A percentile compares a stretch with the other conserved stretches of the same genome.
Conservation (phyloP, 257 asterid genomes). For the Voacanga thouarsii region DNA sequence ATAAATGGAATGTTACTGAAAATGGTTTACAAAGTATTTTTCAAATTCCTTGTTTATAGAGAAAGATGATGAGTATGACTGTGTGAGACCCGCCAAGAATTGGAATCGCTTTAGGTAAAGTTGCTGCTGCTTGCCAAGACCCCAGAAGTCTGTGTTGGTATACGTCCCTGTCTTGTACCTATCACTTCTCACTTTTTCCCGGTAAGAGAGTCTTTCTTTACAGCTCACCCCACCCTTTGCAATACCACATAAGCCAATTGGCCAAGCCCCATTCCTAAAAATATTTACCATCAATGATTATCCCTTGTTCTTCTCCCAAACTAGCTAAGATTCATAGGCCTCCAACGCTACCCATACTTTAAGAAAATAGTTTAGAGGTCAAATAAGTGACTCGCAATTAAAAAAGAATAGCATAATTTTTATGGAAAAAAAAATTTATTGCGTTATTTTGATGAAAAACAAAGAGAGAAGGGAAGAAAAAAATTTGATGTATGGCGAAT, state of each 20-base stretch:
- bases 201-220: conserved; percentile 18
- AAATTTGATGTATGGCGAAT: too few relatives aligned
- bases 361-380: too few relatives aligned
- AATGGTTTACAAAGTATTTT: background rate
- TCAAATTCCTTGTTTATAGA: background rate
- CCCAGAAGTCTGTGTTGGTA: conserved; percentile 16
- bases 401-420: too few relatives aligned
- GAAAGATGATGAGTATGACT: background rate
- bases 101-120: background rate
- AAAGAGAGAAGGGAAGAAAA: too few relatives aligned
- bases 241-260: background rate
- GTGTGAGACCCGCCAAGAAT: background rate
- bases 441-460: too few relatives aligned
- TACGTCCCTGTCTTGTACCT: conserved; percentile 32
- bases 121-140: background rate
- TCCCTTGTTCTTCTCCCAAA: background rate
- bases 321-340: too few relatives aligned
- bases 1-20: background rate
- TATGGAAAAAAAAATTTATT: too few relatives aligned
- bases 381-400: too few relatives aligned
- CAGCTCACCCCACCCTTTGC: conserved; percentile 19
- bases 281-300: background rate
- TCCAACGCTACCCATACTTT: too few relatives aligned
- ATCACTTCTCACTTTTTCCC: conserved; percentile 9
- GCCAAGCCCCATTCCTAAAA: background rate